Percentiles rank a stretch among this genome's conserved stretches.
These are phyloP conservation scores for Penicillium verhagenii DNA, from an alignment of 495 filamentous ascomycete species.

Conservation along the genomic window DNA sequence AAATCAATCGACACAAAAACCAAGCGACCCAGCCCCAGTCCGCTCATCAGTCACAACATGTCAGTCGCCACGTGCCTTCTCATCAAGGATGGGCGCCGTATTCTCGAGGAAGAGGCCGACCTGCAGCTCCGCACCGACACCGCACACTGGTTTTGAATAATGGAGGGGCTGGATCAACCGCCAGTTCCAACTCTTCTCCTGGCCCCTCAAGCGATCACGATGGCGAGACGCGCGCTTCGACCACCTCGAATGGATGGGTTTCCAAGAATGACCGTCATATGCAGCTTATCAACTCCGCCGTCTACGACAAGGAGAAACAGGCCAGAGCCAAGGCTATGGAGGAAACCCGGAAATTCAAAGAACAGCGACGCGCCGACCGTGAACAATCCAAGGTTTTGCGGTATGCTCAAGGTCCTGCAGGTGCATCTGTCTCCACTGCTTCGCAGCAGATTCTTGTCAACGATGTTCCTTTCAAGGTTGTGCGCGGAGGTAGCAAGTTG, in stretches of 20 bases:
- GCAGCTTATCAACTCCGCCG: constrained; percentile 81
- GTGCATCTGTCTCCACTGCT: constrained; percentile 31
- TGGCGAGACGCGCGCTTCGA: constrained; percentile 21
- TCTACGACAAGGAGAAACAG: constrained; percentile 75
- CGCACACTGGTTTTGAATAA: constrained; percentile 73
- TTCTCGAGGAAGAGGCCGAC: constrained; percentile 40
- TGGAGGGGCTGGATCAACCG: constrained; percentile 24
- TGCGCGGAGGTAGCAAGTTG: constrained; percentile 81
- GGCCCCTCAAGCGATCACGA: constrained; percentile 40
- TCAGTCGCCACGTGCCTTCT: constrained; percentile 39
- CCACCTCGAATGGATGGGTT: constrained; percentile 61
- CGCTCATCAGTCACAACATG: constrained; percentile 27
- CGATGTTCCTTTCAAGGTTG: constrained; percentile 73
- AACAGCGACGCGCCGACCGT: constrained; percentile 55
- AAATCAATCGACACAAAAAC: constrained; percentile 81
- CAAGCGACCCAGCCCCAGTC: constrained; percentile 43
- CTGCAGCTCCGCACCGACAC: constrained; percentile 58
- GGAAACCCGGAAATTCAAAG: constrained; percentile 62
- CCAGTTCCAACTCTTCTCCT: constrained; percentile 28
- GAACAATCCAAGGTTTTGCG: constrained; percentile 58
- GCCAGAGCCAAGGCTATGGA: constrained; percentile 73
- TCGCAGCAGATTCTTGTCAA: constrained; percentile 70
- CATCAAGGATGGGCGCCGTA: constrained; percentile 52
- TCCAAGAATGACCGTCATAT: constrained; percentile 79
- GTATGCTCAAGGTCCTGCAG: constrained; percentile 45